phyloP scores from a whole-genome alignment of 805 yeast species.

The Hanseniaspora singularis region DNA sequence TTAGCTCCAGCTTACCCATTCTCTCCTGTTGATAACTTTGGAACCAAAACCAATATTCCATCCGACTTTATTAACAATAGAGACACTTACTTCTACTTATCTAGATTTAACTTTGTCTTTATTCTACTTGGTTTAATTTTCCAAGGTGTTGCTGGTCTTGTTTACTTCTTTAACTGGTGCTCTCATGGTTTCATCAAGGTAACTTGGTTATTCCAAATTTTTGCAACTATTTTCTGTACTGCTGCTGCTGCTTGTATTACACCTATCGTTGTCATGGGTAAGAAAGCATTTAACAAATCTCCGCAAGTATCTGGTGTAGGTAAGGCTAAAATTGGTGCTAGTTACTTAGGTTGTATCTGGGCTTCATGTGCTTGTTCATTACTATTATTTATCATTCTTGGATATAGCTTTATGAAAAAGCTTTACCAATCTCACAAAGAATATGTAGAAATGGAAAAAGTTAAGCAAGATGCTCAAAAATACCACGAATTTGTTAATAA shows the following conservation, averaged over 20 bases:
- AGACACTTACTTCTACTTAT: conserved; percentile 48
- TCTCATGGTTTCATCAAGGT: conserved; percentile 45
- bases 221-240: conserved; percentile 43
- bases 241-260: conserved; percentile 64
- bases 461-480: conserved; percentile 19
- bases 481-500: conserved; percentile 16
- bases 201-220: conserved; percentile 38
- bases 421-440: conserved; percentile 20
- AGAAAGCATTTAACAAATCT: conserved; percentile 43
- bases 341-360: conserved; percentile 56
- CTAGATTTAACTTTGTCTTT: conserved; percentile 56
- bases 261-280: conserved; percentile 66
- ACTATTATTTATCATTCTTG: conserved; percentile 18
- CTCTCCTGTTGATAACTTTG: conserved; percentile 64
- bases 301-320: conserved; percentile 25
- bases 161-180: conserved; percentile 44
- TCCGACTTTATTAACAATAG: conserved; percentile 41
- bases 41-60: conserved; percentile 43
- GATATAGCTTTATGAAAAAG: conserved; percentile 22
- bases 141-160: conserved; percentile 48
- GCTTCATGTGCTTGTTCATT: conserved; percentile 41
- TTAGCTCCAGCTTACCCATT: conserved; percentile 60
- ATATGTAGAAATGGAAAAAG: conserved; percentile 18
- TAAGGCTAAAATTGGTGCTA: conserved; percentile 41
- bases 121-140: conserved; percentile 49